Evolutionary conservation across 1,284 basidiomycete species (phyloP).

Genomic region (Irpex sp.): DNA sequence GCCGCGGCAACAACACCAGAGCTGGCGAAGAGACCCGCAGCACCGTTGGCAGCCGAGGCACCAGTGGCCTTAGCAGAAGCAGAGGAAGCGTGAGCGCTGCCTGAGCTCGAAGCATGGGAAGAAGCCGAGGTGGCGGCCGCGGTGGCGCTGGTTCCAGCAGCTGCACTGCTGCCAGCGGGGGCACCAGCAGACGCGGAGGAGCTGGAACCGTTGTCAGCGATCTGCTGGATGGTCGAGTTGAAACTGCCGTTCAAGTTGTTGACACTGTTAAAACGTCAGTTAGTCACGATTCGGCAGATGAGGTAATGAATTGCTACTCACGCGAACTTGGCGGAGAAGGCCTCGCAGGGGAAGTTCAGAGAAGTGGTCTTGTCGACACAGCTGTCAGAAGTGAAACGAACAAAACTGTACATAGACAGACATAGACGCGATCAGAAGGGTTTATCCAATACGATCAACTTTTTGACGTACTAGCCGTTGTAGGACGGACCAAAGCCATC

Average conservation of each 20-base stretch:
- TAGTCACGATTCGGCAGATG: no score
- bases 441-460: neutral
- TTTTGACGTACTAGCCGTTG: slow-evolving; percentile 50
- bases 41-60: slow-evolving; percentile 24
- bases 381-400: slow-evolving; percentile 63
- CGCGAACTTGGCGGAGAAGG: slow-evolving; percentile 83
- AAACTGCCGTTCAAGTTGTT: slow-evolving; percentile 63
- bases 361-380: slow-evolving; percentile 44
- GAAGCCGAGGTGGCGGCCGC: slow-evolving; percentile 20
- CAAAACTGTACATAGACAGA: slow-evolving; percentile 69
- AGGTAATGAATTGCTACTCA: slow-evolving; percentile 28
- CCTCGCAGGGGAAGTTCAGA: slow-evolving; percentile 55
- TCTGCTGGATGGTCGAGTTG: slow-evolving; percentile 44
- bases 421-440: neutral
- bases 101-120: slow-evolving; percentile 17
- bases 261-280: slow-evolving; percentile 37
- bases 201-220: slow-evolving; percentile 60
- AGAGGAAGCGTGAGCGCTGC: slow-evolving; percentile 15
- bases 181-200: slow-evolving; percentile 32
- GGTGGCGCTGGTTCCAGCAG: slow-evolving; percentile 11
- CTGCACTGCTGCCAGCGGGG: slow-evolving; percentile 16
- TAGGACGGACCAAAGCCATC: slow-evolving; percentile 58
- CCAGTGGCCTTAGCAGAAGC: slow-evolving; percentile 21
- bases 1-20: slow-evolving; percentile 15
- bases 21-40: slow-evolving; percentile 18